Percentiles rank a stretch among this genome's conserved stretches.
These are phyloP conservation scores for Vanrija sp. DNA, from an alignment of 1,284 basidiomycete species.

Conservation along the genomic window DNA sequence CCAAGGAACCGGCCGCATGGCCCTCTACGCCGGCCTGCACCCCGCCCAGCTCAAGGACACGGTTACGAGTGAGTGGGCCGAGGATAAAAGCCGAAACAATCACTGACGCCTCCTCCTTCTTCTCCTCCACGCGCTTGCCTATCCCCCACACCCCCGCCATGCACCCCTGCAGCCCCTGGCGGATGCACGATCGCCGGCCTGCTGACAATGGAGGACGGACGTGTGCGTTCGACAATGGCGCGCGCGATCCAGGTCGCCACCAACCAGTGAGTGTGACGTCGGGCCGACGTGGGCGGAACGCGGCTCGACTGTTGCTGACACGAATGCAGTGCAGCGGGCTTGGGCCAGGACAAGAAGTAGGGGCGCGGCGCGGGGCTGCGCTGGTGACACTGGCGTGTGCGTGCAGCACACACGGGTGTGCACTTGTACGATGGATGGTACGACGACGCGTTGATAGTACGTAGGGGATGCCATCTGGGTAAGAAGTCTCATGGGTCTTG, in stretches of 20 bases:
- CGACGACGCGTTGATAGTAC: no score
- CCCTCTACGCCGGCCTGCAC: constrained; percentile 77
- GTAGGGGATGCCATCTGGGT: no score
- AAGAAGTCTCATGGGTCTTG: no score
- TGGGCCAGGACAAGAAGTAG: constrained; percentile 48
- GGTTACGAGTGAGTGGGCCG: constrained; percentile 76
- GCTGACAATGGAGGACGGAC: constrained; percentile 89
- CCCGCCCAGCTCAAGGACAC: constrained; percentile 97
- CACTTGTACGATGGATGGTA: no score
- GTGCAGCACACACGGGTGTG: no score
- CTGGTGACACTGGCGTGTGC: no score
- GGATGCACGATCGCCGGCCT: constrained; percentile 98
- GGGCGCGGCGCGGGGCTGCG: no score
- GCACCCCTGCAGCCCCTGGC: constrained; percentile 79
- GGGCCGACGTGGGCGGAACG: no score
- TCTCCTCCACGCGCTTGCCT: no score
- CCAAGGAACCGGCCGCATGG: constrained; percentile 96
- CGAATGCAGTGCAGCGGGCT: constrained; percentile 37
- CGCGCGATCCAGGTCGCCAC: constrained; percentile 92
- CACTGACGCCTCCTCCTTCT: no score
- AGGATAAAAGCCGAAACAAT: not conserved
- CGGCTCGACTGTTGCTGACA: not conserved
- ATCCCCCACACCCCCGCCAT: not conserved
- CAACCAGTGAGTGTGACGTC: constrained; percentile 53
- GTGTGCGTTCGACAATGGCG: constrained; percentile 90